Evolutionary conservation across 2,329 filamentous ascomycete species (phyloP).

Genomic region (Ceratocystiopsis sp.): DNA sequence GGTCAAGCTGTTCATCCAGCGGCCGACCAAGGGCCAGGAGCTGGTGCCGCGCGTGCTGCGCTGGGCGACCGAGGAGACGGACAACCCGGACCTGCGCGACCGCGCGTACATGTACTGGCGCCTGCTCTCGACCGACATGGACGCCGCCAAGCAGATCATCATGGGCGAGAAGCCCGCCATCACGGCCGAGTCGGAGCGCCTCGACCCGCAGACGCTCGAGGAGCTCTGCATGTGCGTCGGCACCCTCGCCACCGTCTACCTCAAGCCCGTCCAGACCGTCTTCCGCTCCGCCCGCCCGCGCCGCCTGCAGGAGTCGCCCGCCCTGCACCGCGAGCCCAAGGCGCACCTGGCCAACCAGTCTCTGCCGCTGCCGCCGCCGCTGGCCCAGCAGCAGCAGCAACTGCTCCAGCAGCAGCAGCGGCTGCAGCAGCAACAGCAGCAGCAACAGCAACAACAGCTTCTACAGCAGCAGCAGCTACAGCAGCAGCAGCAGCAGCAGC

Average conservation of each 20-base stretch:
- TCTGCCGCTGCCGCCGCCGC: slow-evolving; percentile 12
- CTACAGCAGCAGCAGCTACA: slow-evolving; percentile 1
- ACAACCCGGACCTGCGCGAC: slow-evolving; percentile 91
- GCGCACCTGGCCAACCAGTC: not conserved
- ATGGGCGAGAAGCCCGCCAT: slow-evolving; percentile 97
- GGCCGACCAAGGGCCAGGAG: slow-evolving; percentile 84
- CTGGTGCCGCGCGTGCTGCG: slow-evolving; percentile 90
- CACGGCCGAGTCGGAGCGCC: slow-evolving; percentile 85
- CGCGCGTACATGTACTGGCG: slow-evolving; percentile 99
- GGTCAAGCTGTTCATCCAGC: slow-evolving; percentile 93
- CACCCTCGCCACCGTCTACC: slow-evolving; percentile 88
- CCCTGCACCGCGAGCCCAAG: slow-evolving; percentile 59
- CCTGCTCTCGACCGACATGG: slow-evolving; percentile 79
- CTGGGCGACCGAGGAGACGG: slow-evolving; percentile 98
- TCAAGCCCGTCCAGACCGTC: slow-evolving; percentile 94
- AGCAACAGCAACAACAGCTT: slow-evolving; percentile 3
- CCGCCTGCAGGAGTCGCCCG: slow-evolving; percentile 65
- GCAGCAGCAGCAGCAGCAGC: slow-evolving; percentile 2
- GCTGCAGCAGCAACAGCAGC: slow-evolving; percentile 2
- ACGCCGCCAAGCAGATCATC: slow-evolving; percentile 69
- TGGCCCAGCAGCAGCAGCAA: slow-evolving; percentile 5
- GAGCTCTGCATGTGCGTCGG: slow-evolving; percentile 96
- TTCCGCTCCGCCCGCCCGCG: slow-evolving; percentile 78
- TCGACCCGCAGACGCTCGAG: slow-evolving; percentile 80
- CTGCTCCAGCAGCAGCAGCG: not conserved